These are phyloP conservation scores for Adenanthera pavonina DNA, from an alignment of 306 rosid genomes.

Conservation along the genomic window DNA sequence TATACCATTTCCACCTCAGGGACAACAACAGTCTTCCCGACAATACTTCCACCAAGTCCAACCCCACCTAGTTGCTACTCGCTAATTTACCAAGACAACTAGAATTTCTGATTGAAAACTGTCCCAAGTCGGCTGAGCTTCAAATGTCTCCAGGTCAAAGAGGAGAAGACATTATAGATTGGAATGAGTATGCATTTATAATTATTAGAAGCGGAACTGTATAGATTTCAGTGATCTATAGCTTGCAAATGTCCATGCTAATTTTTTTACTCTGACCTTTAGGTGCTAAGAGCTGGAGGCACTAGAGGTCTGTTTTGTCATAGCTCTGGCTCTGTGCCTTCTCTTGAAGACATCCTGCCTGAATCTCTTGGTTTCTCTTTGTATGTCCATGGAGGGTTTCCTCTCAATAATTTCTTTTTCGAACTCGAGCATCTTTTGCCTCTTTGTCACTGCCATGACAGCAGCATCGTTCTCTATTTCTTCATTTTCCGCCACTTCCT, in stretches of 20 bases:
- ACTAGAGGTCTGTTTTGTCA: constrained; percentile 45
- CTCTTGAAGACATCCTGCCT: constrained; percentile 95
- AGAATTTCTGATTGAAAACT: constrained; percentile 4
- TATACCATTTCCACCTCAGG: constrained; percentile 5
- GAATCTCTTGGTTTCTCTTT: constrained; percentile 81
- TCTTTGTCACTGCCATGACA: constrained; percentile 66
- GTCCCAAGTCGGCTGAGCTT: constrained; percentile 21
- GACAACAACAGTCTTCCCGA: not conserved
- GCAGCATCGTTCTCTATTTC: constrained; percentile 64
- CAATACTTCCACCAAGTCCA: not conserved
- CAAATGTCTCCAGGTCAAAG: constrained; percentile 13
- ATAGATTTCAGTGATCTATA: constrained; percentile 29
- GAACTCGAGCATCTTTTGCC: constrained; percentile 77
- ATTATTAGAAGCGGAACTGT: constrained; percentile 34
- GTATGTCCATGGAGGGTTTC: constrained; percentile 80
- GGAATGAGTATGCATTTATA: constrained; percentile 19
- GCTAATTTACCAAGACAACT: constrained; percentile 26
- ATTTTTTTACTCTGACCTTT: constrained; percentile 9
- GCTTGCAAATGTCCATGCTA: not conserved
- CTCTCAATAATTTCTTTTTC: constrained; percentile 82
- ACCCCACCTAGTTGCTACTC: constrained; percentile 1
- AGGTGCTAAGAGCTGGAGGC: constrained; percentile 33
- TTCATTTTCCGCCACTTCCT: constrained; percentile 73
- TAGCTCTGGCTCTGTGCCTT: constrained; percentile 79
- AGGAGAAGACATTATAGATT: constrained; percentile 33